Conservation (phyloP, 306 rosid genomes). For the Alnus glutinosa region DNA sequence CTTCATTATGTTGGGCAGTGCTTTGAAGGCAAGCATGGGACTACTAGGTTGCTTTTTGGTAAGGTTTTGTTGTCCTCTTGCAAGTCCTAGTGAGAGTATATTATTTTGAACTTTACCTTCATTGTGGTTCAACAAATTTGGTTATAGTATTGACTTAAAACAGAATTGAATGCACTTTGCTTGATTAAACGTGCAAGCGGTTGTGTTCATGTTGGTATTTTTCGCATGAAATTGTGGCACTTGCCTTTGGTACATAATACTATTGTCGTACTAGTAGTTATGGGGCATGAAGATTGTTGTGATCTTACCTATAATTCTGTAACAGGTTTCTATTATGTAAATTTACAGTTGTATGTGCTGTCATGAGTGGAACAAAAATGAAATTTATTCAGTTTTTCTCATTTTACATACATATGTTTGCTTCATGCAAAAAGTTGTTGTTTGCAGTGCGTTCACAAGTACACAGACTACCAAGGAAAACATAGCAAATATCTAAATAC, state of each 20-base stretch:
- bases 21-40: not conserved
- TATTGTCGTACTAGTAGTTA: not conserved
- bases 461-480: not conserved
- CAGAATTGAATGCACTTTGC: not conserved
- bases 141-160: not conserved
- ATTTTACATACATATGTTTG: too few relatives aligned
- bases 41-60: not conserved
- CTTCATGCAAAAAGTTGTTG: not conserved
- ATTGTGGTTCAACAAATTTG: not conserved
- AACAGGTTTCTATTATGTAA: not conserved
- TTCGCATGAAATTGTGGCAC: not conserved
- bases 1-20: not conserved
- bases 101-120: not conserved
- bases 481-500: not conserved
- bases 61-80: not conserved
- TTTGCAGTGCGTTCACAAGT: not conserved
- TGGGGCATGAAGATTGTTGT: not conserved
- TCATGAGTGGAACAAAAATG: too few relatives aligned
- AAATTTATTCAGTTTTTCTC: too few relatives aligned
- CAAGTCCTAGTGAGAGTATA: not conserved
- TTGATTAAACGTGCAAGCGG: not conserved
- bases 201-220: not conserved
- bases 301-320: not conserved
- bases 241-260: not conserved
- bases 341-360: too few relatives aligned